phyloP scores from a whole-genome alignment of 441 rosid genomes.

The Brassica balearica region DNA sequence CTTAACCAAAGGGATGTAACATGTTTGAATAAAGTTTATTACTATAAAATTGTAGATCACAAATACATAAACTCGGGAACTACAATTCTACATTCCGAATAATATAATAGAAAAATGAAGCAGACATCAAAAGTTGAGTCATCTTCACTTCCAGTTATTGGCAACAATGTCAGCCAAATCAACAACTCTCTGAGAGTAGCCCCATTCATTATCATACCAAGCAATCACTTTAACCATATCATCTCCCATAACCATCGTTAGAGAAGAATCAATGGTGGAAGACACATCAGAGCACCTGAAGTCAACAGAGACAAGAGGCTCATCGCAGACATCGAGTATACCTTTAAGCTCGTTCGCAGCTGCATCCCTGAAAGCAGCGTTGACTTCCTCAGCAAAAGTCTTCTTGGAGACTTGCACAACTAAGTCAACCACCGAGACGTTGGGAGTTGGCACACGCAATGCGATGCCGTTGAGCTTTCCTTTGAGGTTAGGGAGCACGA shows the following conservation, averaged over 20 bases:
- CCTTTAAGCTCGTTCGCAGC: constrained; percentile 76
- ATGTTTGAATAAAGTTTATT: constrained; percentile 39
- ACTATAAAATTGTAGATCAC: constrained; percentile 34
- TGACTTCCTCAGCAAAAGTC: constrained; percentile 81
- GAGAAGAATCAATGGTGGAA: constrained; percentile 76
- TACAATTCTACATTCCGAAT: constrained; percentile 42
- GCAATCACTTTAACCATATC: constrained; percentile 95
- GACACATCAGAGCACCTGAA: constrained; percentile 88
- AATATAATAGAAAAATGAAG: constrained; percentile 33
- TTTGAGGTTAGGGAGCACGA: constrained; percentile 76
- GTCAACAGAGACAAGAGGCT: constrained; percentile 87
- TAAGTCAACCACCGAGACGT: constrained; percentile 81
- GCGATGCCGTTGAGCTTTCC: constrained; percentile 88
- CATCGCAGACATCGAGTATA: constrained; percentile 80
- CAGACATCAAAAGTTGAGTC: constrained; percentile 32
- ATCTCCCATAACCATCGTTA: constrained; percentile 94
- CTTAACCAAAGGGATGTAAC: constrained; percentile 17
- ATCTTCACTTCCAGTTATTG: constrained; percentile 67
- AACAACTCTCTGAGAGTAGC: constrained; percentile 92
- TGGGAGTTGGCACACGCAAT: constrained; percentile 82
- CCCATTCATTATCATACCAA: constrained; percentile 96
- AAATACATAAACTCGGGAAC: constrained; percentile 42
- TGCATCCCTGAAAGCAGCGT: constrained; percentile 70
- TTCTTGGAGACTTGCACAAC: constrained; percentile 83
- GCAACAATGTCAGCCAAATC: constrained; percentile 93